Base-by-base conservation (phyloP, 2,329 filamentous ascomycete species). In the Xenoacremonium recifei region DNA sequence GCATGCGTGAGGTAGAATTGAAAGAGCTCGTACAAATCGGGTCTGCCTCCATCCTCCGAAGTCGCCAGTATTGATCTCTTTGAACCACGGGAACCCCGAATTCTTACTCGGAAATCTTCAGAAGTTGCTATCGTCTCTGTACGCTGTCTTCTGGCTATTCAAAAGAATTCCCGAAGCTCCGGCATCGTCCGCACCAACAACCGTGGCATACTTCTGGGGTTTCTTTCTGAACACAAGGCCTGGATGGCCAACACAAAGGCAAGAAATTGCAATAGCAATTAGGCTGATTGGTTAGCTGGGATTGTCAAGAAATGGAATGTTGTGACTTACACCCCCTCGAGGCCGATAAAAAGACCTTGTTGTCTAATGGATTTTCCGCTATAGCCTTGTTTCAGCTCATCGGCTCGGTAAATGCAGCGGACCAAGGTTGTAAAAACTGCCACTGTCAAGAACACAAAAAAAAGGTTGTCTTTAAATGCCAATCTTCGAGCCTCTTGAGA, bases 311-410 rank as follows among this genome's bases (percentile, higher is more conserved):
- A 3, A 5, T 6, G 3, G n/a, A 27, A 2, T n/a, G n/a, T n/a
- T n/a, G n/a, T n/a, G n/a, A 50, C 58, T 47, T 34, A 59, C 56
- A 49, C 43, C 34, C 66, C 68, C 54, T 75, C 72, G 3, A 76
- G 48, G 0, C 50, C 64, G 35, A 75, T 71, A 42, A 75, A 75
- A 2, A 68, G 49, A 0, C 54, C 52, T 49, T 76, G 57, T 30
- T 73, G 59, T 27, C 58, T 59, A 37, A 79, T 74, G 44, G 80
- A 56, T 13, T 66, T 57, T 1, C 76, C 76, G 5, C 49, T 55
- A 63, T 76, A 83, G 2, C 79, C 79, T 21, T 76, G 68, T 36
- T 70, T 72, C 37, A 83, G 55, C 60, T 83, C 79, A 0, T 73
- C 72, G 12, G 79, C 71, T n/a, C n/a, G n/a, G 51, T 77, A 84